These are phyloP conservation scores for Ilyonectria sp. DNA, from an alignment of 2,329 filamentous ascomycete genomes.

Conservation along the genomic window DNA sequence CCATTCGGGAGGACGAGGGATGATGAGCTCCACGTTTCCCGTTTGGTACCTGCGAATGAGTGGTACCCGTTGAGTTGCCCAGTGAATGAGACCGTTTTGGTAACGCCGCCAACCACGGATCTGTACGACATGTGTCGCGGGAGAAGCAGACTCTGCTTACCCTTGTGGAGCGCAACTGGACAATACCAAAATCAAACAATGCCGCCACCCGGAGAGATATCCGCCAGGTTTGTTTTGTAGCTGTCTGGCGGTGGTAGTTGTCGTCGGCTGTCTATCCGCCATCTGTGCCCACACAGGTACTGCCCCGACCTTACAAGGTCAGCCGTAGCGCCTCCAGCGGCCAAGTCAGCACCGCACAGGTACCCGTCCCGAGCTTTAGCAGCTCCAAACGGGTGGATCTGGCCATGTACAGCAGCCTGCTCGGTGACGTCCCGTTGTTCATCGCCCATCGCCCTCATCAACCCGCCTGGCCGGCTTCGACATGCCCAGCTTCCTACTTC, in stretches of 20 bases:
- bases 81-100: constrained; percentile 37
- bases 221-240: not conserved
- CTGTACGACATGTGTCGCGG: not conserved
- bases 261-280: not conserved
- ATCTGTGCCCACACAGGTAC: not conserved
- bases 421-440: constrained; percentile 18
- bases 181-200: not conserved
- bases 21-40: constrained; percentile 19
- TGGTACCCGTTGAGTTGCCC: constrained; percentile 27
- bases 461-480: constrained; percentile 3
- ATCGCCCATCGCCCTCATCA: constrained; percentile 12
- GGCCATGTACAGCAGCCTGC: constrained; percentile 15
- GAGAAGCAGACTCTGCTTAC: not conserved
- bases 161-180: not conserved
- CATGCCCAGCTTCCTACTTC: not conserved
- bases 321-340: constrained; percentile 10
- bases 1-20: not conserved
- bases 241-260: not conserved
- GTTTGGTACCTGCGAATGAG: not conserved
- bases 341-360: constrained; percentile 21
- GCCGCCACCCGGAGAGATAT: not conserved
- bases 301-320: not conserved
- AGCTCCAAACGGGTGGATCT: constrained; percentile 14
- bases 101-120: constrained; percentile 33
- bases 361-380: constrained; percentile 27